Base-by-base conservation (phyloP, 768 basidiomycete species). In the Psilocybe azurescens region DNA sequence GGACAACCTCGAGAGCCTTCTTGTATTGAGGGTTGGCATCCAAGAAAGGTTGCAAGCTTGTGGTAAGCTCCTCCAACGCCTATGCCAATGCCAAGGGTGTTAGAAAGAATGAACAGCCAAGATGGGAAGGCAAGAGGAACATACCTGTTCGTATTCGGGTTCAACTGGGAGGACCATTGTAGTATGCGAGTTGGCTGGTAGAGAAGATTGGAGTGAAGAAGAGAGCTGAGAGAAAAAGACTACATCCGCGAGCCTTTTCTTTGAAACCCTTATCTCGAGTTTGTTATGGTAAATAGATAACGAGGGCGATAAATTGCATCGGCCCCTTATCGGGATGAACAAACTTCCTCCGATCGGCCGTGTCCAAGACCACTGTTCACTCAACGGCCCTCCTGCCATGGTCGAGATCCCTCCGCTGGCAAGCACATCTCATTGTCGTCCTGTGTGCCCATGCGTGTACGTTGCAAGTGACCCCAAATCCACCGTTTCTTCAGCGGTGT, bases 71-170 rank as follows among this genome's bases (percentile, higher is more conserved):
- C 71, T 81, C 69, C 64, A 89, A 77, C 44, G 89, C 89, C 86
- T 89, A 11, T 36, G 33, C 33, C 0, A 36, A 36, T 24, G 70
- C 39, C 57, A 10, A 30, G 55, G 7, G 50, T 7, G 20, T 57
- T 18, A 6, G 59, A 28, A 36, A 50, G 3, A 7, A 41, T 58
- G n/a, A 18, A 38, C 30, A 56, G 28, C 16, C 14, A 30, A 46
- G 36, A 50, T 53, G 49, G 20, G 32, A 5, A 44, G 29, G 13
- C n/a, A 9, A 2, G 67, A 66, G n/a, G 2, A 24, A 36, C 47
- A n/a, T 47, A 82, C 82, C 79, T 87, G 87, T 71, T 89, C 83
- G 77, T 87, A 90, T 77, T 90, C 89, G 72, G 89, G 87, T 77
- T 90, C 87, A 59, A 74, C 66, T 59, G 86, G 82, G 57, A 76